Percentiles rank a stretch among this genome's conserved stretches.
These are phyloP conservation scores for Heterobasidion parviporum DNA, from an alignment of 1,284 basidiomycete genomes.

Conservation along the genomic window DNA sequence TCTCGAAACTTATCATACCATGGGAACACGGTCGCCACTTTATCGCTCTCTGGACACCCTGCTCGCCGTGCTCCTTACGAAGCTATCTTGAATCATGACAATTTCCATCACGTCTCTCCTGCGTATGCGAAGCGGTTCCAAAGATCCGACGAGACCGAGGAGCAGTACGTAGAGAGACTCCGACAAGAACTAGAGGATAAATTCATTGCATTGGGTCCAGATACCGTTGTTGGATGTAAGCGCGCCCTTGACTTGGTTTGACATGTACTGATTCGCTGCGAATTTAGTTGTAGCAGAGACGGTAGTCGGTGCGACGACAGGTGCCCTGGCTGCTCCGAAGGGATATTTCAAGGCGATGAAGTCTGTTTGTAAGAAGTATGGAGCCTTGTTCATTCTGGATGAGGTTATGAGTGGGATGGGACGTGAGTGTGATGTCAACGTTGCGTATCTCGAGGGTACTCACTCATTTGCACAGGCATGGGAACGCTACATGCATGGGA, in stretches of 20 bases:
- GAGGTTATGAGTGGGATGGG: constrained; percentile 88
- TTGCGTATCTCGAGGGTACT: no score
- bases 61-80: constrained; percentile 59
- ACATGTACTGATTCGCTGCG: neutral
- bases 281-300: constrained; percentile 70
- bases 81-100: constrained; percentile 49
- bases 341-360: constrained; percentile 82
- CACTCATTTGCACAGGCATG: constrained; percentile 43
- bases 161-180: constrained; percentile 68
- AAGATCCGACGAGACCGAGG: constrained; percentile 59
- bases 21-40: constrained; percentile 71
- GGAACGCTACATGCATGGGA: constrained; percentile 84
- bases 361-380: constrained; percentile 80
- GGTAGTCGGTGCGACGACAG: constrained; percentile 79
- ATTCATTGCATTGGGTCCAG: constrained; percentile 71
- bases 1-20: constrained; percentile 76
- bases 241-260: neutral
- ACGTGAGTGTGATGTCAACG: constrained; percentile 33
- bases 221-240: constrained; percentile 74
- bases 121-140: constrained; percentile 80
- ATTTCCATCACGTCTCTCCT: constrained; percentile 77
- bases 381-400: constrained; percentile 80
- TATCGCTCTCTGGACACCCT: constrained; percentile 61
- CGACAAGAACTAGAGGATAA: constrained; percentile 77
- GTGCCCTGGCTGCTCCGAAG: constrained; percentile 65